Conservation (phyloP, 1,284 basidiomycete species). For the Ustilago nuda region DNA sequence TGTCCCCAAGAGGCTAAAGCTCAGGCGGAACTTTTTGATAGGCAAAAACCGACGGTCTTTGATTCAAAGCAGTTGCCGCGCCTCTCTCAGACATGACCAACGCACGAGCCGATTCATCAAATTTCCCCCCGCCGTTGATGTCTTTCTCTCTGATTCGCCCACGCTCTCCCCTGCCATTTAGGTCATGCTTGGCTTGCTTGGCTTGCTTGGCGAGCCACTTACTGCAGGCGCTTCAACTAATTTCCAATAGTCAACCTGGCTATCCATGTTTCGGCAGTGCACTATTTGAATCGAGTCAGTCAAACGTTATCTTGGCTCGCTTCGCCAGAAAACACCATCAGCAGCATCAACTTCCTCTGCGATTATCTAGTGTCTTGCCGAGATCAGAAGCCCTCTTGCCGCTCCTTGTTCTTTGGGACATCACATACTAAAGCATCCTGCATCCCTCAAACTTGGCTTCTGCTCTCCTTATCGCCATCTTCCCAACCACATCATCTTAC, state of each 20-base stretch:
- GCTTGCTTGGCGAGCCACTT: neutral
- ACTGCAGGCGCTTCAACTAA: neutral
- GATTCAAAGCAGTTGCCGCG: neutral
- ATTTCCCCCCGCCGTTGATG: slow-evolving; percentile 8
- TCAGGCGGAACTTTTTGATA: slow-evolving; percentile 14
- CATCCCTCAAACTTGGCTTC: neutral
- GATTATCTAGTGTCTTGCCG: neutral
- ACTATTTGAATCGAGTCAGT: slow-evolving; percentile 13
- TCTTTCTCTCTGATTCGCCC: neutral
- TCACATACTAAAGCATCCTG: neutral
- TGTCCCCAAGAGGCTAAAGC: neutral
- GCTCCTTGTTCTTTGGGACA: neutral
- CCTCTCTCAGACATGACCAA: neutral
- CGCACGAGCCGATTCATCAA: slow-evolving; percentile 10
- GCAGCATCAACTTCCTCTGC: neutral
- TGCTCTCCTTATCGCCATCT: slow-evolving; percentile 3
- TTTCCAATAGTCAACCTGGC: neutral
- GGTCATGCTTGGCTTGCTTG: slow-evolving; percentile 3
- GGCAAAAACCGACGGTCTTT: slow-evolving; percentile 43
- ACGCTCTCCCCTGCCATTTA: neutral
- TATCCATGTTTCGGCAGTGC: neutral
- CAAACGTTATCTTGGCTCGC: slow-evolving; percentile 7
- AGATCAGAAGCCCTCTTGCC: slow-evolving; percentile 8
- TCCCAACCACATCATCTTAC: neutral
- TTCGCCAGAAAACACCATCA: neutral